These are phyloP conservation scores for Crithidia expoeki DNA, from an alignment of 208 protist genomes.

Conservation along the genomic window DNA sequence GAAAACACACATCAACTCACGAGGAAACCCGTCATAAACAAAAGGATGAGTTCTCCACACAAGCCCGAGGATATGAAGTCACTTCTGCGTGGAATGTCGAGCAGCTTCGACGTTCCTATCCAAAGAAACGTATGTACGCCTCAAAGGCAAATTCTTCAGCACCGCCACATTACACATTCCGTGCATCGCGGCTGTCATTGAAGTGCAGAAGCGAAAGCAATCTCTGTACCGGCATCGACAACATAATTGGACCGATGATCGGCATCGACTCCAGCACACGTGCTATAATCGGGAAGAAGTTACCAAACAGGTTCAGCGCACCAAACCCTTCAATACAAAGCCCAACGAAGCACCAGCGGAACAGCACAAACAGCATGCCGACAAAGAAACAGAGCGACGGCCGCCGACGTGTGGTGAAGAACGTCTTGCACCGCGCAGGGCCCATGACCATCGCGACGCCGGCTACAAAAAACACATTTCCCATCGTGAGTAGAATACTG, in stretches of 20 bases:
- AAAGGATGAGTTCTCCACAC: constrained; percentile 2
- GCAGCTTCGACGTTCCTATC: neutral
- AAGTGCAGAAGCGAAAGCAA: constrained; percentile 48
- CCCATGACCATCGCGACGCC: constrained; percentile 90
- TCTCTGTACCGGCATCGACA: constrained; percentile 64
- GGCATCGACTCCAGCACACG: constrained; percentile 89
- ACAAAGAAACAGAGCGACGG: constrained; percentile 87
- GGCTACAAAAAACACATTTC: constrained; percentile 88
- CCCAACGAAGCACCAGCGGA: constrained; percentile 80
- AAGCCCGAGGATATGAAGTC: constrained; percentile 7
- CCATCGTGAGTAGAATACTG: constrained; percentile 88
- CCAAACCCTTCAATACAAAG: constrained; percentile 87
- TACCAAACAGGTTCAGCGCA: constrained; percentile 90
- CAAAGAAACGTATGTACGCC: no score
- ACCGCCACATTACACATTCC: constrained; percentile 59
- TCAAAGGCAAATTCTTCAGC: no score
- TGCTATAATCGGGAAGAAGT: constrained; percentile 89
- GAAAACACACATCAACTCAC: no score
- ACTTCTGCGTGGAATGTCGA: neutral
- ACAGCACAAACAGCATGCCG: constrained; percentile 83
- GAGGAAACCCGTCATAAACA: neutral
- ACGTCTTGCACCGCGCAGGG: constrained; percentile 65
- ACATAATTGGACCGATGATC: constrained; percentile 77
- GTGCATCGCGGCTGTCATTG: constrained; percentile 37
- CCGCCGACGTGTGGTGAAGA: constrained; percentile 80